Evolutionary conservation across 257 asterid genomes (phyloP).

Genomic region (Petunia axillaris): DNA sequence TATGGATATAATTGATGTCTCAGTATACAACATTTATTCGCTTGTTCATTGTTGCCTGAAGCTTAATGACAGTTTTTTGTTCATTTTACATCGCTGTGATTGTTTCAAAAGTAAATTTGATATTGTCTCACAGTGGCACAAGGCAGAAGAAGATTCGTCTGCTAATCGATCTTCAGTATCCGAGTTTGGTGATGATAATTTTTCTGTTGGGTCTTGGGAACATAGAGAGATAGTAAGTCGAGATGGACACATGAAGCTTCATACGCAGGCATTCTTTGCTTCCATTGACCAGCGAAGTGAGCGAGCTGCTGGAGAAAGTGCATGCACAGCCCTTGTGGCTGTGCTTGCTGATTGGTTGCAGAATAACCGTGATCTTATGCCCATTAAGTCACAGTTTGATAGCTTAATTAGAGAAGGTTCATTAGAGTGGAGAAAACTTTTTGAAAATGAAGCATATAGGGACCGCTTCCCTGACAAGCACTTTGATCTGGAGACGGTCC

Average conservation of each 20-base stretch:
- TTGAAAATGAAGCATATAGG: conserved; percentile 62
- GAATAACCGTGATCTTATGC: conserved; percentile 67
- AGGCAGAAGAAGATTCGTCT: conserved; percentile 67
- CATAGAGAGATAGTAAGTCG: conserved; percentile 78
- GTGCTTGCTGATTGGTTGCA: conserved; percentile 95
- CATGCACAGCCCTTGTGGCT: conserved; percentile 95
- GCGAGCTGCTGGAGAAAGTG: conserved; percentile 93
- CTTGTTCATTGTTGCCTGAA: no score
- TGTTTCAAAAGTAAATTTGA: not conserved
- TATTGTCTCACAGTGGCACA: conserved; percentile 57
- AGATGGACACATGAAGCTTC: conserved; percentile 78
- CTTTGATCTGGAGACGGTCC: conserved; percentile 91
- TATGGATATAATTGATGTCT: no score
- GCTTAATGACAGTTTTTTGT: no score
- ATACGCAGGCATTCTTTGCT: conserved; percentile 81
- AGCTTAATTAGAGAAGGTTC: conserved; percentile 88
- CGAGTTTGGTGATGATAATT: conserved; percentile 89
- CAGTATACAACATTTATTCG: no score
- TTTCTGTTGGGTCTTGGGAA: conserved; percentile 92
- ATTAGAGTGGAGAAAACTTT: conserved; percentile 90
- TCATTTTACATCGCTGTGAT: no score
- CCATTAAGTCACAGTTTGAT: conserved; percentile 88
- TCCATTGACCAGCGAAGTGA: conserved; percentile 98
- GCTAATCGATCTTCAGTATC: conserved; percentile 67
- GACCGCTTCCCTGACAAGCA: conserved; percentile 87